Conservation (phyloP, 441 rosid genomes). For the Croton laevigatus region DNA sequence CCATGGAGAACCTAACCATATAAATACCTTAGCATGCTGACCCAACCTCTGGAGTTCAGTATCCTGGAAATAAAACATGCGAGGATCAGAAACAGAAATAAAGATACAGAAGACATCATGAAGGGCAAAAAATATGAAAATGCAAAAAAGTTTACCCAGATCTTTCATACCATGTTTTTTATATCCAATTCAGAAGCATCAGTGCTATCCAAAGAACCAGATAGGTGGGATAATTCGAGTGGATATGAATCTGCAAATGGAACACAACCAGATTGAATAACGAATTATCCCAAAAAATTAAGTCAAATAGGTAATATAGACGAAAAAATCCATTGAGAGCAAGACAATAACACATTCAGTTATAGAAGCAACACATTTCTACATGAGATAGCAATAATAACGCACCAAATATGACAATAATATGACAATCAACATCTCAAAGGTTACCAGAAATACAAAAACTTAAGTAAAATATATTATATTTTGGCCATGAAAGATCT, state of each 20-base stretch:
- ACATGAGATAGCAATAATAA: not conserved
- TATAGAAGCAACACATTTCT: not conserved
- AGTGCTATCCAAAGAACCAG: slow-evolving; percentile 20
- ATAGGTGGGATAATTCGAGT: not conserved
- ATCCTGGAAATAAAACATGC: slow-evolving; percentile 23
- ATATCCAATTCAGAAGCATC: slow-evolving; percentile 28
- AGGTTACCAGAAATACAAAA: slow-evolving; percentile 1
- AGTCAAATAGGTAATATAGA: not conserved
- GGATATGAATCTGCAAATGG: slow-evolving; percentile 18
- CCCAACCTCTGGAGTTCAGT: slow-evolving; percentile 27
- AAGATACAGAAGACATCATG: not conserved
- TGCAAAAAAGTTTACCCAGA: not conserved
- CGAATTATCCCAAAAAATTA: not conserved
- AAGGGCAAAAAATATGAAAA: not conserved
- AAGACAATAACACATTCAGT: not conserved
- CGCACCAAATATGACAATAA: not conserved
- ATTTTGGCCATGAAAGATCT: slow-evolving; percentile 40
- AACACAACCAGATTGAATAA: not conserved
- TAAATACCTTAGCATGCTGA: slow-evolving; percentile 28
- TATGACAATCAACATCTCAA: not conserved
- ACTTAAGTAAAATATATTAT: slow-evolving; percentile 20
- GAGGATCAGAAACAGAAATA: not conserved
- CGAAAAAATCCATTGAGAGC: not conserved
- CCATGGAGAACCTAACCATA: slow-evolving; percentile 69
- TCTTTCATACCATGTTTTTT: slow-evolving; percentile 35